Base-by-base conservation (phyloP, 192 early-diverging fungal species). In the Ambispora gerdemannii region DNA sequence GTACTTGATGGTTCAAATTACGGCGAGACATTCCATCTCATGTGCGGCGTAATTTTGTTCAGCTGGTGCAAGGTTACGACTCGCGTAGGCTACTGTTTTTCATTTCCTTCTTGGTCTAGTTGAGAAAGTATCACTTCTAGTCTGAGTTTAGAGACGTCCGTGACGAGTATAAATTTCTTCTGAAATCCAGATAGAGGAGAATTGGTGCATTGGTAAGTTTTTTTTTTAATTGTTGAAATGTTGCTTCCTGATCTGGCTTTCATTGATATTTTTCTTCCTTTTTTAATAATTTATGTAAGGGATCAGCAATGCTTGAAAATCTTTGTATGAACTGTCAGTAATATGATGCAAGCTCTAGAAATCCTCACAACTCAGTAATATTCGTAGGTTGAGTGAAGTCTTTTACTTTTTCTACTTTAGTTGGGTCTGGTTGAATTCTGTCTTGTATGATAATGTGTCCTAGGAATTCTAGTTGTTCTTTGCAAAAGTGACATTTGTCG, bases 11-110 rank as follows among this genome's bases (percentile, higher is more conserved):
- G 38, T 11, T 19, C 43, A 71, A 0, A 75, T 2, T 15, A 72
- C 64, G 50, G 50, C 67, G n/a, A 47, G 59, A 50, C 51, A 75
- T 24, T 70, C 49, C 15, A 27, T 13, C 55, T 70, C 22, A 3
- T 43, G 51, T 17, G 25, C 2, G 1, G 51, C 0, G n/a, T n/a
- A n/a, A n/a, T n/a, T n/a, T n/a, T n/a, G n/a, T n/a, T n/a, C n/a
- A n/a, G n/a, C n/a, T n/a, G 3, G 47, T 0, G 32, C n/a, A 0
- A 70, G 1, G 11, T 17, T 56, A 24, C 1, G 0, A 2, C 67
- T 70, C 0, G 47, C 4, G n/a, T 70, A 70, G 11, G 50, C 33
- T 1, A 70, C 47, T 22, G 11, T 38, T 47, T 52, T 0, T 70
- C 43, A 6, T 27, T 0, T 0, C 67, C 67, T 70, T 56, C 53